These are phyloP conservation scores for Amanita pseudoporphyria DNA, from an alignment of 768 basidiomycete species.

Conservation along the genomic window DNA sequence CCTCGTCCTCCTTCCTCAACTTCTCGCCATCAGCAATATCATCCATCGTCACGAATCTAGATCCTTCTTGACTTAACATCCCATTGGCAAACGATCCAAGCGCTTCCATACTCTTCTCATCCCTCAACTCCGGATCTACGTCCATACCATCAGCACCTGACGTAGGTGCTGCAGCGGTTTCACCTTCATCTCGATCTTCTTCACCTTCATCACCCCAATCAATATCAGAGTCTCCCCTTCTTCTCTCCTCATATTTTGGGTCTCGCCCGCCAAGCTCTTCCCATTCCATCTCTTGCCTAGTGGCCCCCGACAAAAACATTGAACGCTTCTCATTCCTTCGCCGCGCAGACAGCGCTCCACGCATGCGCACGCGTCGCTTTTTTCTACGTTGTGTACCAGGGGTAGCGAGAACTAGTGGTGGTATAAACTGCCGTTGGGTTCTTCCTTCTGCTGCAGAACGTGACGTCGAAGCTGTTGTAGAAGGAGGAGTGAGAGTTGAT, in stretches of 20 bases:
- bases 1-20: constrained; percentile 26
- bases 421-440: constrained; percentile 8
- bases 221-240: constrained; percentile 57
- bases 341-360: constrained; percentile 16
- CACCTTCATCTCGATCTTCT: constrained; percentile 16
- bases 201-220: constrained; percentile 50
- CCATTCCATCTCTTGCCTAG: constrained; percentile 43
- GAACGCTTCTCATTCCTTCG: constrained; percentile 8
- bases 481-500: neutral
- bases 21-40: constrained; percentile 49
- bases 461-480: neutral
- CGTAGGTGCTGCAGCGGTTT: constrained; percentile 19
- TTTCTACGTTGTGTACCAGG: constrained; percentile 17
- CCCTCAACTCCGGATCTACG: constrained; percentile 44
- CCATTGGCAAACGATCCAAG: constrained; percentile 47
- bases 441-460: neutral
- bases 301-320: constrained; percentile 43
- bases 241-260: constrained; percentile 37
- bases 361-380: constrained; percentile 14
- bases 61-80: constrained; percentile 34
- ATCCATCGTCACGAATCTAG: constrained; percentile 47
- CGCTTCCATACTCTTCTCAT: constrained; percentile 30
- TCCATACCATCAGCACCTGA: constrained; percentile 46
- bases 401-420: constrained; percentile 7
- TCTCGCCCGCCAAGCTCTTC: constrained; percentile 27